Percentiles rank a stretch among this genome's conserved stretches.
phyloP scores from a whole-genome alignment of 768 basidiomycete species.

The Panellus pusillus region DNA sequence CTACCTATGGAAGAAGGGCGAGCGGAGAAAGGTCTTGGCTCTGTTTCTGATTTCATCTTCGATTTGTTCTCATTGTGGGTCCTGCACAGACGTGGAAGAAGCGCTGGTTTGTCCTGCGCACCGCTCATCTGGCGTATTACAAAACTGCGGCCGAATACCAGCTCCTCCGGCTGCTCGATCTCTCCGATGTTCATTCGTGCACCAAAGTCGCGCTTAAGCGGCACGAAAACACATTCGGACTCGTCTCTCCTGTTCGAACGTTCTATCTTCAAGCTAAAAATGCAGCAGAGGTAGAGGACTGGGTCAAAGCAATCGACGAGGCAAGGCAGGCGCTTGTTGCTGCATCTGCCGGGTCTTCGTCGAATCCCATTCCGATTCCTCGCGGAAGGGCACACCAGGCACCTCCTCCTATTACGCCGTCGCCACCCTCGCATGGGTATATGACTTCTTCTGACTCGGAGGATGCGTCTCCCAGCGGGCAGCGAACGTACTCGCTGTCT shows the following conservation, averaged over 20 bases:
- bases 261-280: slow-evolving; percentile 86
- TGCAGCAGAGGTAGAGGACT: slow-evolving; percentile 70
- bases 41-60: slow-evolving; percentile 9
- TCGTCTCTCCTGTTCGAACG: slow-evolving; percentile 87
- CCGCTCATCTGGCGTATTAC: slow-evolving; percentile 94
- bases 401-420: slow-evolving; percentile 41
- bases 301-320: slow-evolving; percentile 83
- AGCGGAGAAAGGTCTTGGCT: slow-evolving; percentile 82
- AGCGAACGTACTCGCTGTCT: slow-evolving; percentile 42
- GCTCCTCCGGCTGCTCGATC: slow-evolving; percentile 82
- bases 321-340: slow-evolving; percentile 65
- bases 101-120: slow-evolving; percentile 94
- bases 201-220: slow-evolving; percentile 86
- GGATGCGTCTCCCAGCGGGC: slow-evolving; percentile 54
- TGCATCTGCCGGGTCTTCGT: slow-evolving; percentile 57
- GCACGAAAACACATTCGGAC: slow-evolving; percentile 85
- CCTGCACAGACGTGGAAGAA: slow-evolving; percentile 92
- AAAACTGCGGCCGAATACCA: slow-evolving; percentile 95
- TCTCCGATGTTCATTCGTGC: slow-evolving; percentile 87
- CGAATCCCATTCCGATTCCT: slow-evolving; percentile 56
- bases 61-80: neutral
- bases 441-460: slow-evolving; percentile 82
- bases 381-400: slow-evolving; percentile 28
- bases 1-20: slow-evolving; percentile 97
- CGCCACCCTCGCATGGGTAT: slow-evolving; percentile 47